A percentile compares a stretch with the other conserved stretches of the same genome.
These are phyloP conservation scores for Beauveria varroae DNA, from an alignment of 2,329 filamentous ascomycete genomes.

Conservation along the genomic window DNA sequence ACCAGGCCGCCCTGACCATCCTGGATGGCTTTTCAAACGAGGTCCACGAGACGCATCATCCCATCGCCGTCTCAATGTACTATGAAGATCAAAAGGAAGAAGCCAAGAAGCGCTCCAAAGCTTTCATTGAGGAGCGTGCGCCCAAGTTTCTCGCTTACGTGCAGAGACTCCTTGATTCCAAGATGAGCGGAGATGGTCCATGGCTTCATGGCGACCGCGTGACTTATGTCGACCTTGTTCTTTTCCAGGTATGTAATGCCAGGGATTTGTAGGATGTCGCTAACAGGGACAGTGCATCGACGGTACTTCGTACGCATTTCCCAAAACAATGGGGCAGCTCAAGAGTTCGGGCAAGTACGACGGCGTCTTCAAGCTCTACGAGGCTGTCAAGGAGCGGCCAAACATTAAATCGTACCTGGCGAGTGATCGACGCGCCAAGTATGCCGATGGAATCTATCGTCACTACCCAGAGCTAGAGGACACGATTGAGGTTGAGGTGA, in stretches of 20 bases:
- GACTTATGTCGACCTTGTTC: slow-evolving; percentile 65
- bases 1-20: slow-evolving; percentile 59
- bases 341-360: slow-evolving; percentile 50
- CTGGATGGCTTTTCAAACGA: slow-evolving; percentile 65
- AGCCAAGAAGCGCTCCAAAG: slow-evolving; percentile 45
- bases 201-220: slow-evolving; percentile 60
- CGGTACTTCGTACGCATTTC: slow-evolving; percentile 60
- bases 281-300: slow-evolving; percentile 38
- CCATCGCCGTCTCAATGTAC: slow-evolving; percentile 49
- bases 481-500: slow-evolving; percentile 2
- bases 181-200: slow-evolving; percentile 48
- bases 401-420: slow-evolving; percentile 61
- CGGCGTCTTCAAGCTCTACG: slow-evolving; percentile 56
- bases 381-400: slow-evolving; percentile 53
- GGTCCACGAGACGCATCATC: slow-evolving; percentile 70
- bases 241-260: slow-evolving; percentile 54
- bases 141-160: slow-evolving; percentile 69
- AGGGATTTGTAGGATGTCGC: not conserved
- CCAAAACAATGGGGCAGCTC: slow-evolving; percentile 52
- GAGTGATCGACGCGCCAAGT: slow-evolving; percentile 56
- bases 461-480: slow-evolving; percentile 67
- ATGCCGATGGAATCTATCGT: slow-evolving; percentile 60
- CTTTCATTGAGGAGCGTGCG: slow-evolving; percentile 54
- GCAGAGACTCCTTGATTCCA: slow-evolving; percentile 52
- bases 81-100: slow-evolving; percentile 74